A percentile compares a stretch with the other conserved stretches of the same genome.
phyloP scores from a whole-genome alignment of 441 rosid genomes.

The Macaranga tanarius region DNA sequence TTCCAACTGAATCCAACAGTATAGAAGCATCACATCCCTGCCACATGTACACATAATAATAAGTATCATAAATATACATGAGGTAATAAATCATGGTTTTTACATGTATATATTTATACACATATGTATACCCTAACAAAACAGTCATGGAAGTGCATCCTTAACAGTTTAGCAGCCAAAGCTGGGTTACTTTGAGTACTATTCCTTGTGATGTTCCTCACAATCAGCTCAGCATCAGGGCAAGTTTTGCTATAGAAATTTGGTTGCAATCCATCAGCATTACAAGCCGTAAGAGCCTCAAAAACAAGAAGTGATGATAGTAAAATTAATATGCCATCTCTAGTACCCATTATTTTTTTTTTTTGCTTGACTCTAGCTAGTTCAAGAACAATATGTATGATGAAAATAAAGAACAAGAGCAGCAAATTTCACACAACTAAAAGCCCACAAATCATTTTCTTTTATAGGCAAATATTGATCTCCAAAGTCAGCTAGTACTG shows the following conservation, averaged over 20 bases:
- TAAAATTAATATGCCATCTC: neutral
- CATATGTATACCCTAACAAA: slow-evolving; percentile 34
- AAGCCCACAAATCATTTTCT: neutral
- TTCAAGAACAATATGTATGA: no score
- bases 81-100: no score
- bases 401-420: no score
- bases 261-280: neutral
- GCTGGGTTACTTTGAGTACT: slow-evolving; percentile 10
- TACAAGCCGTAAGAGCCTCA: neutral
- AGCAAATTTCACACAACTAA: no score
- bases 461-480: neutral
- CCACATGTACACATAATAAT: neutral
- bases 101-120: no score
- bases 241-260: slow-evolving; percentile 12
- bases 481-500: neutral
- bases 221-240: slow-evolving; percentile 6
- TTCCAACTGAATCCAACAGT: slow-evolving; percentile 35
- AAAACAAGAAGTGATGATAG: neutral
- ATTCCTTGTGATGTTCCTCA: slow-evolving; percentile 8
- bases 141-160: slow-evolving; percentile 42
- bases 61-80: neutral
- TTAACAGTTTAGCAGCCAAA: slow-evolving; percentile 31
- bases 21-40: slow-evolving; percentile 71
- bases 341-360: neutral
- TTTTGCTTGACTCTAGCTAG: no score